Conservation (phyloP, 768 basidiomycete genomes). For the Lactarius sp. region DNA sequence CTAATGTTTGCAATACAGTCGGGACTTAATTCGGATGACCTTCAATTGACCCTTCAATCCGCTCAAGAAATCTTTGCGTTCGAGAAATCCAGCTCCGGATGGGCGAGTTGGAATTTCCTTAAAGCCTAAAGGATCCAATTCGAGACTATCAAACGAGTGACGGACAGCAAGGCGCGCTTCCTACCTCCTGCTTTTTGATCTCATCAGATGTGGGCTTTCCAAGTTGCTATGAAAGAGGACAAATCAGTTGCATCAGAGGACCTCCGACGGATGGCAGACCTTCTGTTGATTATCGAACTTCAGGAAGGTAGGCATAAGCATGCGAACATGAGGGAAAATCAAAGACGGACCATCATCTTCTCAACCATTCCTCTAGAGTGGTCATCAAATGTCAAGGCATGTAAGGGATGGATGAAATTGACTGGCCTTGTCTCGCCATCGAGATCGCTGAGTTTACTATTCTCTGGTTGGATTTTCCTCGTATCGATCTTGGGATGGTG, state of each 20-base stretch:
- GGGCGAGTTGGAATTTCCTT: conserved; percentile 81
- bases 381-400: conserved; percentile 3
- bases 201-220: conserved; percentile 96
- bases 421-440: conserved; percentile 87
- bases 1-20: conserved; percentile 4
- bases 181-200: conserved; percentile 84
- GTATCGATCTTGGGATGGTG: conserved; percentile 98
- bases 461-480: conserved; percentile 89
- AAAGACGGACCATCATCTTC: conserved; percentile 93
- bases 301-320: not conserved
- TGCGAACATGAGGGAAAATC: conserved; percentile 9
- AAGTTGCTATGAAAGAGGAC: conserved; percentile 59
- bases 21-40: not conserved
- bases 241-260: conserved; percentile 10
- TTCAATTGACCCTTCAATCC: not conserved
- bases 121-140: conserved; percentile 49
- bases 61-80: conserved; percentile 78
- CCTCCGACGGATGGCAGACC: conserved; percentile 34
- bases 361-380: conserved; percentile 86
- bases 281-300: conserved; percentile 80
- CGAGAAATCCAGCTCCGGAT: conserved; percentile 94
- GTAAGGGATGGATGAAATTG: not conserved
- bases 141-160: conserved; percentile 10
- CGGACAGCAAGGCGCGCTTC: not conserved
- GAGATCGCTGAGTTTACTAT: conserved; percentile 93